phyloP scores from a whole-genome alignment of 306 rosid species.

The Quercus gilva region DNA sequence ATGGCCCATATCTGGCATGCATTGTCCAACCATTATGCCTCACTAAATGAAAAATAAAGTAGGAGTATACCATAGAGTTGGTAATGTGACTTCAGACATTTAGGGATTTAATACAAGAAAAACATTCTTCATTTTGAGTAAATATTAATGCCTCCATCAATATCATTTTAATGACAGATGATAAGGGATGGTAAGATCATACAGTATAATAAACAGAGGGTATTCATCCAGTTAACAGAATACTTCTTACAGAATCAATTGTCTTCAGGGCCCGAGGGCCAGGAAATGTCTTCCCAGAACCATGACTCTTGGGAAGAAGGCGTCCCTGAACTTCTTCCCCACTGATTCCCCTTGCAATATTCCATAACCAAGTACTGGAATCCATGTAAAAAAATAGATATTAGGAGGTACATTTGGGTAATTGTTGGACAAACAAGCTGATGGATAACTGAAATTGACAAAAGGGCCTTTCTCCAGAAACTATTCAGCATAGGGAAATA shows the following conservation, averaged over 20 bases:
- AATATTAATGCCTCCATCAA: neutral
- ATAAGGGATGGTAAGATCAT: neutral
- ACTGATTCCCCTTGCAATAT: constrained; percentile 81
- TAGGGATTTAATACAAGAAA: neutral
- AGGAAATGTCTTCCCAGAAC: constrained; percentile 95
- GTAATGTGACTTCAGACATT: neutral
- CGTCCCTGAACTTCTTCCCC: constrained; percentile 94
- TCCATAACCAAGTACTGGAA: constrained; percentile 95
- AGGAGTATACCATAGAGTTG: too few relatives aligned
- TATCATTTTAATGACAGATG: constrained; percentile 1
- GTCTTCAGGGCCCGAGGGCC: constrained; percentile 90
- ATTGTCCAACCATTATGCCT: too few relatives aligned
- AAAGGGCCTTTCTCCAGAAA: neutral
- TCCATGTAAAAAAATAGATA: constrained; percentile 30
- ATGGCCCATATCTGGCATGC: too few relatives aligned
- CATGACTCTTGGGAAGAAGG: constrained; percentile 95
- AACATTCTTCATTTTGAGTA: neutral
- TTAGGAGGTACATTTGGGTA: constrained; percentile 27
- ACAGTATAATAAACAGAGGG: neutral
- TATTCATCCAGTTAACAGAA: constrained; percentile 11
- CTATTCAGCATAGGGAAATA: neutral
- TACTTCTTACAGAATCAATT: constrained; percentile 57
- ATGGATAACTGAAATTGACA: neutral
- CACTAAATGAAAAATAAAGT: too few relatives aligned
- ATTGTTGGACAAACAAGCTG: constrained; percentile 12